Percentiles rank a stretch among this genome's conserved stretches.
Evolutionary conservation across 1,284 basidiomycete species (phyloP).

Genomic region (Fomitiporia mediterranea): DNA sequence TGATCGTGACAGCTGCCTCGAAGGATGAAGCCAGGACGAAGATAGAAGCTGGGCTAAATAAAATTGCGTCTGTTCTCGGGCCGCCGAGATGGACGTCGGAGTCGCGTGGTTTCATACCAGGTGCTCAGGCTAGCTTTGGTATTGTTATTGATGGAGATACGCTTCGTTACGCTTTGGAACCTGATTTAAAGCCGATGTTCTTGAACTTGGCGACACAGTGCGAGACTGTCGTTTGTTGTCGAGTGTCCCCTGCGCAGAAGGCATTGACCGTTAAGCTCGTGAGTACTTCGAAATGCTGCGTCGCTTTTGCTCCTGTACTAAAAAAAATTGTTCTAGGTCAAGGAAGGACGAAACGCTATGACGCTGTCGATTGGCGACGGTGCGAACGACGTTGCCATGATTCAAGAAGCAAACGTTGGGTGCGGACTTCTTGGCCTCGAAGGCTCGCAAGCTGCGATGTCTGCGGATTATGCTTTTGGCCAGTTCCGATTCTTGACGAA

Average conservation of each 20-base stretch:
- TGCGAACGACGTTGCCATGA: constrained; percentile 95
- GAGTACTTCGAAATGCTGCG: constrained; percentile 28
- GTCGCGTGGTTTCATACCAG: constrained; percentile 64
- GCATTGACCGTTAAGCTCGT: constrained; percentile 92
- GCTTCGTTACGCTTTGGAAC: constrained; percentile 74
- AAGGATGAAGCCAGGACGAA: constrained; percentile 74
- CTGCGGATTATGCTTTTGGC: constrained; percentile 96
- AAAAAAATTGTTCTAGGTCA: constrained; percentile 54
- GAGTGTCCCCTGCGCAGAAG: constrained; percentile 95
- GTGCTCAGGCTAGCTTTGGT: constrained; percentile 74
- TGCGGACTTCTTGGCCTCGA: constrained; percentile 93
- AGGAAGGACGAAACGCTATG: constrained; percentile 94
- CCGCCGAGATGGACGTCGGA: constrained; percentile 53
- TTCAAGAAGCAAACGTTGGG: constrained; percentile 97
- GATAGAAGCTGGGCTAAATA: constrained; percentile 91
- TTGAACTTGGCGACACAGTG: constrained; percentile 92
- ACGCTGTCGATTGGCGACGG: constrained; percentile 96
- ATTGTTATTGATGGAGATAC: constrained; percentile 98
- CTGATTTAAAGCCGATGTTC: constrained; percentile 81
- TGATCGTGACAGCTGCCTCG: constrained; percentile 90
- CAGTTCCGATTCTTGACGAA: constrained; percentile 95
- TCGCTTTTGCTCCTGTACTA: constrained; percentile 6
- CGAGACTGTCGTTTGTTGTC: constrained; percentile 95
- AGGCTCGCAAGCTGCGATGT: constrained; percentile 98
- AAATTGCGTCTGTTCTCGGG: constrained; percentile 80